Evolutionary conservation across 2,329 filamentous ascomycete species (phyloP), one percentile per base, ranked within the genome.

Genomic region (Curvularia eragrostidis): DNA sequence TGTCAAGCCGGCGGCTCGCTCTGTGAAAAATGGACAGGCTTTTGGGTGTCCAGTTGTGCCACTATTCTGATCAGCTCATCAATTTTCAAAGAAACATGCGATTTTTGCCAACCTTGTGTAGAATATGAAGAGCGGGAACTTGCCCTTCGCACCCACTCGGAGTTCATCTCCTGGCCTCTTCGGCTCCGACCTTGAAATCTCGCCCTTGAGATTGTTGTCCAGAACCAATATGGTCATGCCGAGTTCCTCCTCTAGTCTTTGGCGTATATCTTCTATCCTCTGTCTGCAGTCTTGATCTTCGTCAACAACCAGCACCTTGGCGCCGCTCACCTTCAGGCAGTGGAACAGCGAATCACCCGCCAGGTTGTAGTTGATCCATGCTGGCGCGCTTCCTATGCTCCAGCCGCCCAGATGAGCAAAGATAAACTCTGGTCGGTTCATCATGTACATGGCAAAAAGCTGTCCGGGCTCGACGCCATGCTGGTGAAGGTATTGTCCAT

Each of bases 21-120:
- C 75, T 8, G 83, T 81, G 18, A 85, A 85, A 64, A 90, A 87
- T 0, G 82, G 74, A 64, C 87, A 89, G 1, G 87, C 90, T 73
- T 93, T 93, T 10, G 90, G 89, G 63, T 91, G 75, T 2, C 90
- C 90, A 0, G 90, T 93, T 0, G 90, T 93, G 34, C 90, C 90
- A 61, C 87, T 88, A 34, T 23, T 18, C 9, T 32, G 10, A 50
- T 73, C 36, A 69, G 68, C 52, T 5, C 32, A 28, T 21, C 3
- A 10, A 15, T 12, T 18, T 23, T 15, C 9, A 5, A 34, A 18
- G 3, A 1, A 26, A 18, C 12, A 23, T 18, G 21, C 28, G n/a
- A 32, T 12, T 13, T 34, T 39, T 3, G 68, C 76, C 43, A 44
- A 82, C 81, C 81, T 86, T 1, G 90, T 93, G 72, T 91, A 93